Evolutionary conservation across 371 early-diverging fungal genomes (phyloP).

Genomic region (Zancudomyces culisetae): DNA sequence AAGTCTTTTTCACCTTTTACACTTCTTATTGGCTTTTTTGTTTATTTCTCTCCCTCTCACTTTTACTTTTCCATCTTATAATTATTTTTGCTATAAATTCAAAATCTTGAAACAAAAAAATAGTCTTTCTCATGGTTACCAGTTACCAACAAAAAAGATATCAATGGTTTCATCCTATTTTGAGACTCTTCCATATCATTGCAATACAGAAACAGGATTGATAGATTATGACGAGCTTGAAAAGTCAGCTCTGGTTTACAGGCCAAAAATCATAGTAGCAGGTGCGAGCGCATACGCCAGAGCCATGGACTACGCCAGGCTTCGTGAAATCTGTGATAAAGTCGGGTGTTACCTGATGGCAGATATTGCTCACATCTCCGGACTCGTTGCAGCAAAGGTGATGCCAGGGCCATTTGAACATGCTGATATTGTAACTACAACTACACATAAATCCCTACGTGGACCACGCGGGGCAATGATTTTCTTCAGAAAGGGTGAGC

Average conservation of each 20-base stretch:
- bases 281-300: constrained; percentile 95
- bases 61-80: background rate
- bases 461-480: constrained; percentile 99
- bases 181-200: constrained; percentile 93
- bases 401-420: constrained; percentile 82
- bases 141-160: constrained; percentile 94
- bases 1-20: background rate
- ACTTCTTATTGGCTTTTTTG: background rate
- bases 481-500: constrained; percentile 84
- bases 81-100: too few species aligned
- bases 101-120: constrained; percentile 21
- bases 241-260: constrained; percentile 64
- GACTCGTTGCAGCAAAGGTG: constrained; percentile 75
- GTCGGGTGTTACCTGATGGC: constrained; percentile 86
- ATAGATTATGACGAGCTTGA: constrained; percentile 92
- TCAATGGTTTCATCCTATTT: constrained; percentile 94
- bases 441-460: constrained; percentile 96
- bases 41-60: background rate
- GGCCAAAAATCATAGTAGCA: constrained; percentile 96
- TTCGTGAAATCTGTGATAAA: constrained; percentile 73
- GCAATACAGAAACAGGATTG: constrained; percentile 71
- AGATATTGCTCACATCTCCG: constrained; percentile 97
- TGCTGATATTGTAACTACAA: constrained; percentile 97
- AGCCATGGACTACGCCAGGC: constrained; percentile 87
- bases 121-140: constrained; percentile 93